Evolutionary conservation across 257 asterid genomes (phyloP).

Genomic region (Linderniella brevidens): DNA sequence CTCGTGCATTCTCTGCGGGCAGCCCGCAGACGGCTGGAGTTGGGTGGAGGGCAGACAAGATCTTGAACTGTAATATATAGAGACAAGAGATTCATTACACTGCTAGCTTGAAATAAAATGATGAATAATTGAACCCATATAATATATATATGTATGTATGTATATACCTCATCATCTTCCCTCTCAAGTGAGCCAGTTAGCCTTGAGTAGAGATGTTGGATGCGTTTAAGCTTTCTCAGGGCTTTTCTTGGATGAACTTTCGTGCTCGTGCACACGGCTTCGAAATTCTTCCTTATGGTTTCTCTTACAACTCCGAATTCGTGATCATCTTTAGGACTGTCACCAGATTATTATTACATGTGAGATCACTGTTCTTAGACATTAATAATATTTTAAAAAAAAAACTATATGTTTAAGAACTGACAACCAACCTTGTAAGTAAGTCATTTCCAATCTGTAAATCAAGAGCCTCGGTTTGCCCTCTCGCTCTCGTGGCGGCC

Average conservation of each 20-base stretch:
- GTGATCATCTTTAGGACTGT: constrained; percentile 72
- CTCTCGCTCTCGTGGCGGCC: constrained; percentile 91
- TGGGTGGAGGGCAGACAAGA: constrained; percentile 44
- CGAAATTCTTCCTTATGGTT: constrained; percentile 50
- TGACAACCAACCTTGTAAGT: constrained; percentile 50
- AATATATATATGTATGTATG: not conserved
- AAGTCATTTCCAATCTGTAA: constrained; percentile 67
- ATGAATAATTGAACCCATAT: not conserved
- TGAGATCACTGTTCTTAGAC: constrained; percentile 6
- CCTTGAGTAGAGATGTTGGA: no score
- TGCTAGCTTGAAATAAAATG: not conserved
- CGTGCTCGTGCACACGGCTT: constrained; percentile 17
- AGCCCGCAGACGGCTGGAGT: constrained; percentile 57
- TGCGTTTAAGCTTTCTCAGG: no score
- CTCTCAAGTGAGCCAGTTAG: no score
- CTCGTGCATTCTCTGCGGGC: constrained; percentile 36
- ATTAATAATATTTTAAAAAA: not conserved
- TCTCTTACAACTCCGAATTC: constrained; percentile 86
- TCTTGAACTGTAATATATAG: constrained; percentile 28
- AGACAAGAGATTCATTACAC: not conserved
- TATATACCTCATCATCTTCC: no score
- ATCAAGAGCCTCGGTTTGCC: constrained; percentile 58
- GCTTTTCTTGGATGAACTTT: no score
- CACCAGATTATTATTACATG: no score
- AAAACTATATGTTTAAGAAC: constrained; percentile 9